Percentiles rank a stretch among this genome's conserved stretches.
These are phyloP conservation scores for Lepraria neglecta DNA, from an alignment of 495 filamentous ascomycete genomes.

Conservation along the genomic window DNA sequence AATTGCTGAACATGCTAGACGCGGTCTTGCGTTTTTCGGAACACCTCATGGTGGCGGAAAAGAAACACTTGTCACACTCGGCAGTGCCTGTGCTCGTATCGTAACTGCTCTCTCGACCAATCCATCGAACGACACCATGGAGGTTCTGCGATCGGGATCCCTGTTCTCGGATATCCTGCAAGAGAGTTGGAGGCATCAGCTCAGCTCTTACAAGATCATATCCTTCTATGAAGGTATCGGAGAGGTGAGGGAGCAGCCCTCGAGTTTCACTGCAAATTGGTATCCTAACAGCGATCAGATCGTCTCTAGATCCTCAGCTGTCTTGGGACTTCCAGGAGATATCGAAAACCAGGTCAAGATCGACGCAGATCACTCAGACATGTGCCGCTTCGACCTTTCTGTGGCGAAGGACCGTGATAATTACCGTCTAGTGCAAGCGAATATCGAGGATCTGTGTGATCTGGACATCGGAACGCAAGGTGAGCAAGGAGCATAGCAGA, in stretches of 20 bases:
- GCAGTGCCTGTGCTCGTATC: conserved; percentile 5
- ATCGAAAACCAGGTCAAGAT: conserved; percentile 17
- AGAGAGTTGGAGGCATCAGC: conserved; percentile 19
- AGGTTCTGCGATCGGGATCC: conserved; percentile 15
- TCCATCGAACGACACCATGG: conserved; percentile 10
- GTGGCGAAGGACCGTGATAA: conserved; percentile 12
- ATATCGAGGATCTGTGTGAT: conserved; percentile 16
- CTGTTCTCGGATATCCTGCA: conserved; percentile 21
- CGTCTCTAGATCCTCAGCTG: conserved; percentile 13
- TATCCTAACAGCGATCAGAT: conserved; percentile 7
- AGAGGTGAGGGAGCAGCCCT: conserved; percentile 1
- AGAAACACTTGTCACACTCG: conserved; percentile 9
- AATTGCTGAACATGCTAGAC: not conserved
- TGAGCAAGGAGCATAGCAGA: not conserved
- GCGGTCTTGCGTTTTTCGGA: conserved; percentile 18
- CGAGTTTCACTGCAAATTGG: too few relatives aligned
- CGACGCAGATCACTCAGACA: conserved; percentile 19
- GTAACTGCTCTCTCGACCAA: not conserved
- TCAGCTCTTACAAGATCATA: conserved; percentile 15
- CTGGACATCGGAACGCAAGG: not conserved
- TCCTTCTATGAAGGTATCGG: conserved; percentile 21
- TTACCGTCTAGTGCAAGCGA: conserved; percentile 13
- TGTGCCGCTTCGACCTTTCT: conserved; percentile 20
- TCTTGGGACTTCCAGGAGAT: conserved; percentile 17
- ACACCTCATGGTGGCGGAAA: conserved; percentile 21